Conservation (phyloP, 2,329 filamentous ascomycete genomes). For the Pestalotiopsis sp. region DNA sequence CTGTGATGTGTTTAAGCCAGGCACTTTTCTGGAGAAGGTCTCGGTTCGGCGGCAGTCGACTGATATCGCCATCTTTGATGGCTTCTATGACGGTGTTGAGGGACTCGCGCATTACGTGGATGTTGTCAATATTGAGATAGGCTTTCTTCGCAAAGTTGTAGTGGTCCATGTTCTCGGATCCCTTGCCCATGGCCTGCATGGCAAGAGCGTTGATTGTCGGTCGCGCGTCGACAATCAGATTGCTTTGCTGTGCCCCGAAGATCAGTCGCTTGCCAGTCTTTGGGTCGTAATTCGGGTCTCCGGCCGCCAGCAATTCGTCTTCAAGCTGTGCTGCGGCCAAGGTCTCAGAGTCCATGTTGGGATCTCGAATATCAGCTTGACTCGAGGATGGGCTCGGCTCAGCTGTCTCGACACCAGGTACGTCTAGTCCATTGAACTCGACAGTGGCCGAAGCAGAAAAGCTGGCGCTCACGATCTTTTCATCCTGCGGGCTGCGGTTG, state of each 20-base stretch:
- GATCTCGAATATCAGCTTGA: slow-evolving; percentile 46
- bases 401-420: slow-evolving; percentile 28
- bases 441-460: slow-evolving; percentile 69
- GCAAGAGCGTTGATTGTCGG: slow-evolving; percentile 92
- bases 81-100: slow-evolving; percentile 85
- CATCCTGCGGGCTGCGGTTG: slow-evolving; percentile 92
- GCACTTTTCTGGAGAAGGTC: slow-evolving; percentile 80
- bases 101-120: slow-evolving; percentile 95
- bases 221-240: slow-evolving; percentile 93
- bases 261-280: slow-evolving; percentile 65
- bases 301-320: slow-evolving; percentile 62
- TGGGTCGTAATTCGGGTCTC: slow-evolving; percentile 53
- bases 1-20: slow-evolving; percentile 88
- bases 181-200: slow-evolving; percentile 90
- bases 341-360: slow-evolving; percentile 46
- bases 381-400: slow-evolving; percentile 47
- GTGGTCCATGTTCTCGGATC: slow-evolving; percentile 97
- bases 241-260: slow-evolving; percentile 90
- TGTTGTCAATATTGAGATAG: slow-evolving; percentile 96
- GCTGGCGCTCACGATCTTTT: slow-evolving; percentile 88
- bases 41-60: slow-evolving; percentile 76
- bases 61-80: slow-evolving; percentile 89
- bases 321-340: slow-evolving; percentile 66
- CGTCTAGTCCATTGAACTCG: slow-evolving; percentile 36
- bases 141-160: slow-evolving; percentile 90